These are phyloP conservation scores for Pythium monospermum DNA, from an alignment of 352 stramenopile genomes.

Conservation along the genomic window DNA sequence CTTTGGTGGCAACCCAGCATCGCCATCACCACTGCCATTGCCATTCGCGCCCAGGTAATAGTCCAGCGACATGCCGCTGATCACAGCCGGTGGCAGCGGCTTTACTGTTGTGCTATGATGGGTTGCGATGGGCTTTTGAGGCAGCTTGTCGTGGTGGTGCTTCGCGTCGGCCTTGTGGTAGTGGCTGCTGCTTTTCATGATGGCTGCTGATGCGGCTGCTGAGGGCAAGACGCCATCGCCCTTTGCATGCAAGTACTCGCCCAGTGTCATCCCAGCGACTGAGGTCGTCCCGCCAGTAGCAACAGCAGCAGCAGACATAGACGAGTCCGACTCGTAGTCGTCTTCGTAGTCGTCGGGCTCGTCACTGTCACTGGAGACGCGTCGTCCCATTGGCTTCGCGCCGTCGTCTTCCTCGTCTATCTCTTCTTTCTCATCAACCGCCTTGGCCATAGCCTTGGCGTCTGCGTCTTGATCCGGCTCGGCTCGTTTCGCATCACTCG, in stretches of 20 bases:
- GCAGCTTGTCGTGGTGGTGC: constrained; percentile 10
- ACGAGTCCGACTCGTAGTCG: constrained; percentile 40
- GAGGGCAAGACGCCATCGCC: constrained; percentile 18
- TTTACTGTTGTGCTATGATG: no score
- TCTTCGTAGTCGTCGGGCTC: constrained; percentile 32
- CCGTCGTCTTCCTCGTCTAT: constrained; percentile 4
- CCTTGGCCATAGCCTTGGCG: no score
- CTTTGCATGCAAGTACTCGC: constrained; percentile 55
- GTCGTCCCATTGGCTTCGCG: not conserved
- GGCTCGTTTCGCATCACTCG: no score
- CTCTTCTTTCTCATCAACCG: no score
- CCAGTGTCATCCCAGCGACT: constrained; percentile 46
- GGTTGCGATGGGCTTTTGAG: constrained; percentile 6
- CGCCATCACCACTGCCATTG: constrained; percentile 11
- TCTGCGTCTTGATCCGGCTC: no score
- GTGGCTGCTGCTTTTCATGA: constrained; percentile 5
- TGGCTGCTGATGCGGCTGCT: no score
- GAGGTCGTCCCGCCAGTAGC: no score
- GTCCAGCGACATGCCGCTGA: constrained; percentile 61
- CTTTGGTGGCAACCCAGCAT: not conserved
- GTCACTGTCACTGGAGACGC: constrained; percentile 10
- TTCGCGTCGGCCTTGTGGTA: constrained; percentile 4
- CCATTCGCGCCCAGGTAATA: constrained; percentile 41
- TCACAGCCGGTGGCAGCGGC: constrained; percentile 16
- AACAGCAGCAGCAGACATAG: constrained; percentile 5